phyloP scores from a whole-genome alignment of 116 monocot species.

The Zostera marina region DNA sequence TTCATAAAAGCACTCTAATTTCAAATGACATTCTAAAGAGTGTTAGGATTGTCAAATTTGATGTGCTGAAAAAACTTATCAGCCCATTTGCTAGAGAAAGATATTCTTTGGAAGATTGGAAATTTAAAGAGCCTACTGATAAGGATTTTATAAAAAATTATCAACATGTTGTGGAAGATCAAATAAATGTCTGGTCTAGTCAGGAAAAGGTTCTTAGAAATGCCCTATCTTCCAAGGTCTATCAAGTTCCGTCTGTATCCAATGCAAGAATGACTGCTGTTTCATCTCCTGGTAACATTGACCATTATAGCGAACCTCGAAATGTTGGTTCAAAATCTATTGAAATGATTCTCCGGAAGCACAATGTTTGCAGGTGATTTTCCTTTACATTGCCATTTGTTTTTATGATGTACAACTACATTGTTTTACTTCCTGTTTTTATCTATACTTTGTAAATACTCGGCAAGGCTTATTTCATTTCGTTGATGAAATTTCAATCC shows the following conservation, averaged over 20 bases:
- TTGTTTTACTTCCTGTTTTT: no score
- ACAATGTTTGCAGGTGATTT: slow-evolving; percentile 60
- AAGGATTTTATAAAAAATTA: slow-evolving; percentile 38
- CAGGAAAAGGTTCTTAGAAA: slow-evolving; percentile 31
- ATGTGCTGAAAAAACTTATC: slow-evolving; percentile 12
- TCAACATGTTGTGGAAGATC: slow-evolving; percentile 43
- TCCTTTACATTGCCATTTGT: not conserved
- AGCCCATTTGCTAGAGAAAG: slow-evolving; percentile 39
- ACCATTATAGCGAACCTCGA: slow-evolving; percentile 16
- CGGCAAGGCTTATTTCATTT: no score
- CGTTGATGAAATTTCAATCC: no score
- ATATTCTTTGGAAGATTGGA: slow-evolving; percentile 37
- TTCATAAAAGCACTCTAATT: slow-evolving; percentile 34
- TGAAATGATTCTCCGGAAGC: slow-evolving; percentile 26
- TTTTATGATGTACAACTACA: not conserved
- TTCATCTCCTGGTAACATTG: slow-evolving; percentile 8
- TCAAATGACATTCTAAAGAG: slow-evolving; percentile 12
- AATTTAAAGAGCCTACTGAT: slow-evolving; percentile 52
- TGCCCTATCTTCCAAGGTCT: slow-evolving; percentile 10
- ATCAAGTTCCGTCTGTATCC: slow-evolving; percentile 5
- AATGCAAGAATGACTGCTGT: not conserved
- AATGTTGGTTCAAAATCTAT: slow-evolving; percentile 38
- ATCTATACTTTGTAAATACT: no score
- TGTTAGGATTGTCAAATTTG: slow-evolving; percentile 3
- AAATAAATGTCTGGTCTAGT: slow-evolving; percentile 38